Conservation (phyloP, 805 yeast species). For the Ogataea saltuana region DNA sequence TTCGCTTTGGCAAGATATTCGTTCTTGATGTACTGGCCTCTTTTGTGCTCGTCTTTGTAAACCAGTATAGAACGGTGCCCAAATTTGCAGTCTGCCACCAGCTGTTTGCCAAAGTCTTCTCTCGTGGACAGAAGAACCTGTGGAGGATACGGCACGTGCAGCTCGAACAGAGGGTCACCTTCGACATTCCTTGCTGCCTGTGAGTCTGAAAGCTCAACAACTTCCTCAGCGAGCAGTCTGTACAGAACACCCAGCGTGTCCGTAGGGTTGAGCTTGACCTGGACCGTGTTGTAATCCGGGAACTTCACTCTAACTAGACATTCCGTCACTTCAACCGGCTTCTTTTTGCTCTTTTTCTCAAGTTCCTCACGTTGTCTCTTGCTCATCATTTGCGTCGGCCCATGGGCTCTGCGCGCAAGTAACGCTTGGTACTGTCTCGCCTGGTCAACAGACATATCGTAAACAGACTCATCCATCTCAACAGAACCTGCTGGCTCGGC, state of each 20-base stretch:
- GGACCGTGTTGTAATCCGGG: constrained; percentile 56
- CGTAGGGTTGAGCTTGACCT: constrained; percentile 47
- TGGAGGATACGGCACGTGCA: constrained; percentile 53
- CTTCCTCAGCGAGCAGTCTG: constrained; percentile 22
- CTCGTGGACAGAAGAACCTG: constrained; percentile 27
- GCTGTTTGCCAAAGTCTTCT: constrained; percentile 29
- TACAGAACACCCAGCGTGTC: constrained; percentile 39
- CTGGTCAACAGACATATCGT: constrained; percentile 52
- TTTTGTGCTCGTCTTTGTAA: constrained; percentile 22
- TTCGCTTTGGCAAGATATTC: constrained; percentile 28
- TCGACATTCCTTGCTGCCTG: constrained; percentile 31
- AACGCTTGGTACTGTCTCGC: constrained; percentile 55
- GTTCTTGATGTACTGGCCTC: constrained; percentile 27
- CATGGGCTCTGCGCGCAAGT: constrained; percentile 42
- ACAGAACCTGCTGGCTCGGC: constrained; percentile 10
- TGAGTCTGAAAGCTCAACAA: constrained; percentile 35
- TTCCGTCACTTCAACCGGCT: constrained; percentile 26
- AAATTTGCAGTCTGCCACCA: constrained; percentile 43
- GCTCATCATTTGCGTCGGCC: constrained; percentile 30
- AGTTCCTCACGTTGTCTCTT: constrained; percentile 38
- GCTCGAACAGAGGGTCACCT: constrained; percentile 26
- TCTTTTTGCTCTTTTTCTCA: constrained; percentile 27
- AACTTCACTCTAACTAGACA: constrained; percentile 53
- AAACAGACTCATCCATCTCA: constrained; percentile 38
- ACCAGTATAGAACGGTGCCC: constrained; percentile 37